Base-by-base conservation (phyloP, 2,329 filamentous ascomycete species). In the Torrubiella hemipterigena region DNA sequence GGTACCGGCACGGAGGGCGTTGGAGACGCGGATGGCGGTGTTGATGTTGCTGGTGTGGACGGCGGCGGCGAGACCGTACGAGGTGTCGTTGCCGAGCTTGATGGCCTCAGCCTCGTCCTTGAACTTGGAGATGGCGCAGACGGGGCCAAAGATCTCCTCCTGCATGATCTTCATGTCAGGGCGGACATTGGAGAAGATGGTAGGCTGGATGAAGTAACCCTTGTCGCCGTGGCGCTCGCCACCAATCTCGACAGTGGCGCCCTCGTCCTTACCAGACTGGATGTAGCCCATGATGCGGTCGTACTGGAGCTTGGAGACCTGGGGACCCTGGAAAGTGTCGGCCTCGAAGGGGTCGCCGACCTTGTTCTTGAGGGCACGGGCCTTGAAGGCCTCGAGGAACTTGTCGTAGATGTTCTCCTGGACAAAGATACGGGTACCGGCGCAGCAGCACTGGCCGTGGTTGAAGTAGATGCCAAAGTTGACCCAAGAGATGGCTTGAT, bases 91-190 rank as follows among this genome's bases (percentile, higher is more conserved):
- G 44, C 69, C 81, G 29, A 80, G 59, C 45, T 65, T 59, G 59
- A 89, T 76, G 40, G 72, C 81, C 31, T 91, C 83, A 16, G 76
- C 81, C 61, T 81, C 76, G 49, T 67, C 73, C 63, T 76, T 77
- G 69, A 91, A 89, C 65, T 86, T 87, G 63, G 77, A 69, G 46
- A 89, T 77, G 45, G 77, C 69, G 63, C 75, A 80, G 40, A 91
- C 83, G 36, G 83, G 83, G 40, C 83, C 83, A 54, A 91, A 91
- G 57, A 91, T 87, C 63, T 91, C 83, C 61, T 89, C 81, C 58
- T 82, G 71, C 59, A 83, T 75, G 50, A 91, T 87, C 70, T 81
- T 84, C 81, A 87, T 87, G 55, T 86, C 71, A 43, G 74, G 63
- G 33, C 63, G 72, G 43, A 87, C 82, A 50, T 83, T 75, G 57